phyloP scores from a whole-genome alignment of 257 asterid genomes.

The Galeopsis tetrahit region DNA sequence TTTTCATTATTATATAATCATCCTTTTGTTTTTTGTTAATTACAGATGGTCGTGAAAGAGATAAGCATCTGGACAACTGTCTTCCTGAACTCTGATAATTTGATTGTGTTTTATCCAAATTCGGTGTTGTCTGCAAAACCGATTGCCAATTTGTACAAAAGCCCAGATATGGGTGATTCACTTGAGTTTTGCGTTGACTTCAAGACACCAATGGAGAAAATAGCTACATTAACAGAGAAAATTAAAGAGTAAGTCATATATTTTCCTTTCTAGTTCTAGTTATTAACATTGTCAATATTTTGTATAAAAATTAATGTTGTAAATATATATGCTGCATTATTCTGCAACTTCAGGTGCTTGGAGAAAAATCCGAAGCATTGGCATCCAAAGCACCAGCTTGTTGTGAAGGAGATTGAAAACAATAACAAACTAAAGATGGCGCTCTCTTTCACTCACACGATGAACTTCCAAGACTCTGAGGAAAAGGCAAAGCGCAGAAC shows the following conservation, averaged over 20 bases:
- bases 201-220: constrained; percentile 51
- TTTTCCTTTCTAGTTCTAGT: background rate
- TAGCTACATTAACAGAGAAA: constrained; percentile 46
- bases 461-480: constrained; percentile 80
- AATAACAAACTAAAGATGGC: constrained; percentile 90
- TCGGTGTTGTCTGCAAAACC: constrained; percentile 52
- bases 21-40: background rate
- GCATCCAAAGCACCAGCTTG: constrained; percentile 85
- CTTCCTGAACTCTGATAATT: constrained; percentile 46
- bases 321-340: background rate
- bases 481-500: constrained; percentile 78
- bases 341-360: constrained; percentile 58
- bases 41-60: constrained; percentile 59
- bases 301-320: too few species aligned
- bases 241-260: constrained; percentile 41
- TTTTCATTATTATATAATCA: background rate
- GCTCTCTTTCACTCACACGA: constrained; percentile 75
- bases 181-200: constrained; percentile 51
- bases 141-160: constrained; percentile 50
- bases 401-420: constrained; percentile 87
- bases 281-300: background rate
- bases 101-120: constrained; percentile 50
- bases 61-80: constrained; percentile 56
- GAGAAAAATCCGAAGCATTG: constrained; percentile 71
- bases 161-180: constrained; percentile 58